Conservation (phyloP, 2,329 filamentous ascomycete species). For the Stylonectria norvegica region DNA sequence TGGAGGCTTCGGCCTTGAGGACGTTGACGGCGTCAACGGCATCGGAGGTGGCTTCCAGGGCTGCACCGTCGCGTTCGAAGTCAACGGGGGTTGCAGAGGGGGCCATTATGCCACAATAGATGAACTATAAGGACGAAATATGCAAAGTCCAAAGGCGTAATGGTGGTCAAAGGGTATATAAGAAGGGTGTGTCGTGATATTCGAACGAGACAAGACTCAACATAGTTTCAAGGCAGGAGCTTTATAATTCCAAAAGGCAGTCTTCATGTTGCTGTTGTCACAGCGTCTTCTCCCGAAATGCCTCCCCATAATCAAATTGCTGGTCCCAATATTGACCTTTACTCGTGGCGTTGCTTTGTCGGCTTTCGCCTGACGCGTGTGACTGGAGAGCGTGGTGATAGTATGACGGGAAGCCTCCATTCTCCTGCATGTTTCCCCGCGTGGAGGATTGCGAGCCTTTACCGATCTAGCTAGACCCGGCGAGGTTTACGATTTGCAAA, state of each 20-base stretch:
- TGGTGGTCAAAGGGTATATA: no score
- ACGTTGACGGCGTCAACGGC: slow-evolving; percentile 50
- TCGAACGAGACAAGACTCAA: no score
- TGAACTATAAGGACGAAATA: background rate
- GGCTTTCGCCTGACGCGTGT: background rate
- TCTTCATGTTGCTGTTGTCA: background rate
- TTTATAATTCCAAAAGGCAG: background rate
- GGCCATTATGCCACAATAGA: slow-evolving; percentile 19
- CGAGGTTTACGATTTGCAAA: no score
- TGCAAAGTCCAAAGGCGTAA: background rate
- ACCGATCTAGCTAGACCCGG: background rate
- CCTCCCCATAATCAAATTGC: background rate
- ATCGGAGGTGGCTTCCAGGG: slow-evolving; percentile 49
- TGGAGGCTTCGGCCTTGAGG: slow-evolving; percentile 42
- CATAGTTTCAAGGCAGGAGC: background rate
- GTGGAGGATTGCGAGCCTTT: background rate
- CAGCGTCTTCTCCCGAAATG: background rate
- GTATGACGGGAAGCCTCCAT: background rate
- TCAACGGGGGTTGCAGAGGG: slow-evolving; percentile 21
- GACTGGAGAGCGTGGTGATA: background rate
- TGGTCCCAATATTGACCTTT: background rate
- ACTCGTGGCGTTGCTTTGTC: background rate
- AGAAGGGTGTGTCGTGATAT: no score
- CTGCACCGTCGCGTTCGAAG: slow-evolving; percentile 23
- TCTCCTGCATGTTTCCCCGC: background rate